Percentiles rank a stretch among this genome's conserved stretches.
Conservation (phyloP, 768 basidiomycete species). For the Agaricus sinodeliciosus region DNA sequence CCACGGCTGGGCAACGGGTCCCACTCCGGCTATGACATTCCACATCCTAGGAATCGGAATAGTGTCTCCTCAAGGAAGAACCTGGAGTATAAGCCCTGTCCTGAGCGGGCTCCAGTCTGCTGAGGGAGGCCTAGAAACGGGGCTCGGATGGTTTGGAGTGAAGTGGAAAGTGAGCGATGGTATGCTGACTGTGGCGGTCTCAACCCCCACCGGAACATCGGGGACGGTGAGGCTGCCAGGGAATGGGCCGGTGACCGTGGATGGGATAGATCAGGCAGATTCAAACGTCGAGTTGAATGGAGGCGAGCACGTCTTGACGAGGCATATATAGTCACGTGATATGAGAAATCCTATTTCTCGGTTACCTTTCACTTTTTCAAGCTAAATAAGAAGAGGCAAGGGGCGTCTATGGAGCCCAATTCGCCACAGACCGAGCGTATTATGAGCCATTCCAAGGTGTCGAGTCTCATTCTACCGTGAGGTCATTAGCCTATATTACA, state of each 20-base stretch:
- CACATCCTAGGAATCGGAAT: conserved; percentile 48
- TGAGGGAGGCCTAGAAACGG: conserved; percentile 47
- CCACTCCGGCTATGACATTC: conserved; percentile 50
- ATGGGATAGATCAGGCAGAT: neutral
- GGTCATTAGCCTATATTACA: neutral
- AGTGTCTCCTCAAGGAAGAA: conserved; percentile 36
- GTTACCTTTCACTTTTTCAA: no score
- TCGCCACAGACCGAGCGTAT: no score
- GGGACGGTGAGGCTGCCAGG: conserved; percentile 6
- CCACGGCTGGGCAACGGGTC: conserved; percentile 55
- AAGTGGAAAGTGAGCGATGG: conserved; percentile 27
- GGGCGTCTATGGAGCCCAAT: no score
- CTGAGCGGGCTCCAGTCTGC: conserved; percentile 31
- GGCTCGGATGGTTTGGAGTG: conserved; percentile 45
- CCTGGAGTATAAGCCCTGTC: conserved; percentile 41
- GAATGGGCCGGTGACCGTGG: neutral
- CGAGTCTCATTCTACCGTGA: neutral
- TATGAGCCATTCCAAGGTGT: no score
- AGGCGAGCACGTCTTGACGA: conserved; percentile 2
- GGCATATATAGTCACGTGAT: neutral
- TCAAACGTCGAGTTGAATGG: neutral
- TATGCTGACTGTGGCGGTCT: neutral
- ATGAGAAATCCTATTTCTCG: no score
- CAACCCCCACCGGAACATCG: conserved; percentile 5
- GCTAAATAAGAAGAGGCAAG: no score